phyloP scores from a whole-genome alignment of 192 early-diverging fungal species.

The Chytriomyces sp. region DNA sequence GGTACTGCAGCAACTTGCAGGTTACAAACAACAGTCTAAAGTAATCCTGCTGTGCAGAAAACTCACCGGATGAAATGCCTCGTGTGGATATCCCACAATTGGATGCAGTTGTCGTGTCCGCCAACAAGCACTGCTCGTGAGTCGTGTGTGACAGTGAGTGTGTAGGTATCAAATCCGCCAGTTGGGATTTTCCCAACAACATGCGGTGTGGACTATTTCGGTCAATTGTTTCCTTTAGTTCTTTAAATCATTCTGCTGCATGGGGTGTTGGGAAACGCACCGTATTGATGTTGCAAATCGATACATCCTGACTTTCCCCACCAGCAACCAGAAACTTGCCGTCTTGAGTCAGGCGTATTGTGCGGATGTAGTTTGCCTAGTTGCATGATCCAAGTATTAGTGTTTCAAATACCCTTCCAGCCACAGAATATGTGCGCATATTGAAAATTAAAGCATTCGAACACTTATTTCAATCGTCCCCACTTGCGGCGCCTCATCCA shows the following conservation, averaged over 20 bases:
- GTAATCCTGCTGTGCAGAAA: no score
- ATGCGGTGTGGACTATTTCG: neutral
- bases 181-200: conserved; percentile 26
- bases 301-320: conserved; percentile 32
- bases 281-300: conserved; percentile 32
- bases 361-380: conserved; percentile 17
- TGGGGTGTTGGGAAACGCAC: neutral
- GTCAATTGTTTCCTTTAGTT: neutral
- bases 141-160: conserved; percentile 22
- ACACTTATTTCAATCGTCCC: conserved; percentile 30
- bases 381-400: neutral
- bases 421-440: no score
- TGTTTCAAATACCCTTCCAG: neutral
- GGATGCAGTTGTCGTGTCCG: conserved; percentile 20
- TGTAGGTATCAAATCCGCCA: conserved; percentile 19
- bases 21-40: no score
- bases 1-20: neutral
- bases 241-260: neutral
- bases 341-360: conserved; percentile 25
- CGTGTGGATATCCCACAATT: conserved; percentile 30
- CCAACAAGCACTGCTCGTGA: neutral
- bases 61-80: neutral
- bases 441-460: neutral
- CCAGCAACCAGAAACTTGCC: conserved; percentile 31
- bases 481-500: conserved; percentile 16